Evolutionary conservation across 805 yeast genomes (phyloP), one percentile per base, ranked within the genome.

Genomic region (Candida berthetii): DNA sequence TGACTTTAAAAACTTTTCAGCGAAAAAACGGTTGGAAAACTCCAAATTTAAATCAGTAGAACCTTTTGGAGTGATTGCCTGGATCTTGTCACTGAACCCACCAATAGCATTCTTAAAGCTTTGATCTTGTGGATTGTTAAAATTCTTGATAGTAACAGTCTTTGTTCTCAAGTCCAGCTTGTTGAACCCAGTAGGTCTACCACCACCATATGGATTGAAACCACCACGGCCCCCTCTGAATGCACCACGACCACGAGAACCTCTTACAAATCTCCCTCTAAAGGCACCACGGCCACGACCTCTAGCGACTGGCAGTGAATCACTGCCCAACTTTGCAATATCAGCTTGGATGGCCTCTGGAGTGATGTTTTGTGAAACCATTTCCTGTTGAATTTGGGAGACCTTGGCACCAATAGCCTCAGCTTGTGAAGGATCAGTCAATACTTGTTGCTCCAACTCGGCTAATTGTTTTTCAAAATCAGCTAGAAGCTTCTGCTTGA

Each of bases 401-500:
- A 36, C 22, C 4, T 34, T 34, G 10, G 10, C 6, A n/a, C 24
- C 20, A 34, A 34, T 52, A 0, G 25, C 29, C 13, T 45, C 46
- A 17, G 47, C 47, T 24, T 44, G 44, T n/a, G 44, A 49, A 7
- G 55, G 57, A 38, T 48, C 18, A 5, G 41, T 37, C 10, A 31
- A 43, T 9, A 52, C 36, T 22, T 45, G 37, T 15, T 44, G 36
- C 16, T 53, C 54, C 4, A 56, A 19, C 0, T 47, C 32, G 31
- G 45, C 36, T 49, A 66, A 36, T 48, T 57, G 38, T 5, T 22
- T 28, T 36, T 62, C 67, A 47, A 63, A 69, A 40, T 58, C 55
- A 31, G 45, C 48, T 25, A 71, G 45, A 42, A 72, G 48, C 16
- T 48, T 58, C 37, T 61, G 65, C 40, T 65, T 70, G 41, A 60